A percentile compares a stretch with the other conserved stretches of the same genome.
phyloP scores from a whole-genome alignment of 2,329 filamentous ascomycete species.

The Metarhizium sp. region DNA sequence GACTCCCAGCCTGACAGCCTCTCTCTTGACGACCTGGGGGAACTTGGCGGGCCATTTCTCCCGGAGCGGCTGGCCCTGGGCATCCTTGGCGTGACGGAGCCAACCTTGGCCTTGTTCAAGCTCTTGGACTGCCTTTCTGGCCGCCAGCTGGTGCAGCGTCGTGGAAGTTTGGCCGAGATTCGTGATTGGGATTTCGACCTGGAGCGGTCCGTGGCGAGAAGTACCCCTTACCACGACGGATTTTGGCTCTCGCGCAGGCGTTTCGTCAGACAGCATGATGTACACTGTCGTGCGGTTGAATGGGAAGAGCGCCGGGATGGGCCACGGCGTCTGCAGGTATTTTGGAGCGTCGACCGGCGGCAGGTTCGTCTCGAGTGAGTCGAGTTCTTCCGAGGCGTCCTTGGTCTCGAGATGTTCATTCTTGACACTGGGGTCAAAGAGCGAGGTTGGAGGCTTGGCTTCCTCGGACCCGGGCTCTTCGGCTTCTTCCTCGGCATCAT shows the following conservation, averaged over 20 bases:
- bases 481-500: too few species aligned
- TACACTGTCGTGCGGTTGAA: constrained; percentile 59
- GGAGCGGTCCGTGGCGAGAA: constrained; percentile 46
- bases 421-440: constrained; percentile 44
- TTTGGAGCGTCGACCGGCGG: constrained; percentile 36
- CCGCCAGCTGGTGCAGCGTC: constrained; percentile 62
- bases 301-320: constrained; percentile 55
- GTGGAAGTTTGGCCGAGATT: constrained; percentile 32
- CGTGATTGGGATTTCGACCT: constrained; percentile 55
- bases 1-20: too few species aligned
- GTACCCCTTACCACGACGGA: constrained; percentile 49
- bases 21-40: too few species aligned
- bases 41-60: too few species aligned
- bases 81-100: too few species aligned
- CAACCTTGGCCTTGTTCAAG: constrained; percentile 57
- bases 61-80: too few species aligned
- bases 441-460: constrained; percentile 39
- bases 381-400: too few species aligned
- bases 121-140: constrained; percentile 57
- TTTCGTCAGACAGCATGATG: constrained; percentile 47
- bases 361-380: too few species aligned
- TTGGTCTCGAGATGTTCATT: constrained; percentile 29
- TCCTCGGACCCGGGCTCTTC: background rate
- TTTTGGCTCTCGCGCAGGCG: constrained; percentile 27
- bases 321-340: constrained; percentile 53